These are phyloP conservation scores for Hirschfeldia incana DNA, from an alignment of 345 rosid species.

Conservation along the genomic window DNA sequence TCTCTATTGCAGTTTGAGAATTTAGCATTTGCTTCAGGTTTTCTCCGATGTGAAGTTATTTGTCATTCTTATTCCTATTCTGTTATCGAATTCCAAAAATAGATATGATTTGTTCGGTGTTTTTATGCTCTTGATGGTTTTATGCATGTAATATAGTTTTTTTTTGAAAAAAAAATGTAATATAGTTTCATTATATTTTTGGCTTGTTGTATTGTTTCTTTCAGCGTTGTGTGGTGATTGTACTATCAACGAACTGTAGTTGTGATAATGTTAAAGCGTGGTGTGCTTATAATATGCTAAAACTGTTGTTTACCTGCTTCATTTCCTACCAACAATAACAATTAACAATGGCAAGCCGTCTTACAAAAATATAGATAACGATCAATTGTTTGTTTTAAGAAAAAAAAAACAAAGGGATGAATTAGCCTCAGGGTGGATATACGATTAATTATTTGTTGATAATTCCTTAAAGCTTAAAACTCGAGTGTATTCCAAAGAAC, in stretches of 20 bases:
- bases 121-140: not conserved
- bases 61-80: constrained; percentile 6
- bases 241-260: not conserved
- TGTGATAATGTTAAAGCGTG: not conserved
- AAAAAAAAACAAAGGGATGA: no score
- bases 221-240: not conserved
- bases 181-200: not conserved
- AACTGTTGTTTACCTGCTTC: not conserved
- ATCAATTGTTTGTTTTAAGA: no score
- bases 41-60: constrained; percentile 30
- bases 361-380: no score
- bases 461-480: not conserved
- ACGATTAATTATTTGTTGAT: not conserved
- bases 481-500: not conserved
- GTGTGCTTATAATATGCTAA: not conserved
- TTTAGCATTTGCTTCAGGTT: constrained; percentile 46
- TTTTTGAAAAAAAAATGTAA: no score
- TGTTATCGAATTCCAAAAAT: constrained; percentile 28
- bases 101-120: not conserved
- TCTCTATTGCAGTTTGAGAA: constrained; percentile 37
- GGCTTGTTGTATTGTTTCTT: not conserved
- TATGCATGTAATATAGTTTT: not conserved
- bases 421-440: no score
- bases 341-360: not conserved
- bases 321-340: no score